Evolutionary conservation across 345 rosid species (phyloP).

Genomic region (Syzygium grande): DNA sequence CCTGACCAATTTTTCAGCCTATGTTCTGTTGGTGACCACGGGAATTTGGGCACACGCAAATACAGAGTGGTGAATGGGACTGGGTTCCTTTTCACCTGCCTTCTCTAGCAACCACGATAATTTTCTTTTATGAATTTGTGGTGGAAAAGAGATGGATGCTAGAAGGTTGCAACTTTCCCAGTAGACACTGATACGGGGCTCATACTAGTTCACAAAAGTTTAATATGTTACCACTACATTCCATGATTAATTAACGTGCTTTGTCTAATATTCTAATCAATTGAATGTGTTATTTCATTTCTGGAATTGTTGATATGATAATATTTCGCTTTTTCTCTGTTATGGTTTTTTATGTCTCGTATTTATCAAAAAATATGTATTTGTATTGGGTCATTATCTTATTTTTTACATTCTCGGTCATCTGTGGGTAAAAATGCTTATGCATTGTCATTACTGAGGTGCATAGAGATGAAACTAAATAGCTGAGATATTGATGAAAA

Average conservation of each 20-base stretch:
- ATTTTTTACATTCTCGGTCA: neutral
- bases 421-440: slow-evolving; percentile 71
- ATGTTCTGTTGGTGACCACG: neutral
- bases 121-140: neutral
- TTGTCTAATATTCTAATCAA: neutral
- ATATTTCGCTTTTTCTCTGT: neutral
- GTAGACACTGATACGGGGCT: neutral
- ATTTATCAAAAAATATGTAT: neutral
- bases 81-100: too few species aligned
- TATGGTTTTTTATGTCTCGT: neutral
- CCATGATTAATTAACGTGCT: neutral
- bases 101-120: neutral
- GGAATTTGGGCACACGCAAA: too few species aligned
- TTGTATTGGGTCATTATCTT: neutral
- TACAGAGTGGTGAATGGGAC: too few species aligned
- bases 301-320: neutral
- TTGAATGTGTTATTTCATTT: neutral
- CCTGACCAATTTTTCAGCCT: neutral
- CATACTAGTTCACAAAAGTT: neutral
- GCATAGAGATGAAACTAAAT: slow-evolving; percentile 76
- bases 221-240: neutral
- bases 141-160: neutral
- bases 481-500: slow-evolving; percentile 57
- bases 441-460: slow-evolving; percentile 68
- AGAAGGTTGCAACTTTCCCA: neutral